Conservation (phyloP, 306 rosid genomes). For the Cicer judaicum region DNA sequence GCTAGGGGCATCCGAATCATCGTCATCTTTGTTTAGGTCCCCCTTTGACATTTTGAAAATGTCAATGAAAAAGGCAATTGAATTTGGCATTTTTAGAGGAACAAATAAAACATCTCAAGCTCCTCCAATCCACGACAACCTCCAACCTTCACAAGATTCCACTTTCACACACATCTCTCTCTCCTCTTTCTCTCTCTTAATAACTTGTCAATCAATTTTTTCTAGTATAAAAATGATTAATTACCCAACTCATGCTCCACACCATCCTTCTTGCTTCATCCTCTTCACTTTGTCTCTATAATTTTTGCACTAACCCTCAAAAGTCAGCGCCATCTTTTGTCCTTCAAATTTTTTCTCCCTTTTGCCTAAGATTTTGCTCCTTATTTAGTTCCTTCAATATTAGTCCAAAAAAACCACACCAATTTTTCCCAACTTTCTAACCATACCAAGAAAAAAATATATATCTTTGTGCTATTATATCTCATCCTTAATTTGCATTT, state of each 20-base stretch:
- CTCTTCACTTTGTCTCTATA: conserved; percentile 23
- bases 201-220: neutral
- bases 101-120: conserved; percentile 20
- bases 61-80: conserved; percentile 58
- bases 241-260: conserved; percentile 54
- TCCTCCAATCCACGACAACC: conserved; percentile 44
- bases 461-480: neutral
- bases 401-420: neutral
- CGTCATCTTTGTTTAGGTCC: conserved; percentile 20
- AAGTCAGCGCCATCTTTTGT: conserved; percentile 28
- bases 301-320: neutral
- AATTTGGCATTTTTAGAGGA: conserved; percentile 37
- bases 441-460: neutral
- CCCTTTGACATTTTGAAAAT: conserved; percentile 43
- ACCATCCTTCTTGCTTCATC: conserved; percentile 45
- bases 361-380: neutral
- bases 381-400: conserved; percentile 14
- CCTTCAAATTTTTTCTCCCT: neutral
- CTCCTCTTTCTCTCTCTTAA: neutral
- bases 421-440: neutral
- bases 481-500: neutral
- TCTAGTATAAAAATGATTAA: conserved; percentile 61
- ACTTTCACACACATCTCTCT: neutral
- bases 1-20: conserved; percentile 24
- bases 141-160: conserved; percentile 16